Conservation (phyloP, 306 rosid species). For the Vigna angularis region DNA sequence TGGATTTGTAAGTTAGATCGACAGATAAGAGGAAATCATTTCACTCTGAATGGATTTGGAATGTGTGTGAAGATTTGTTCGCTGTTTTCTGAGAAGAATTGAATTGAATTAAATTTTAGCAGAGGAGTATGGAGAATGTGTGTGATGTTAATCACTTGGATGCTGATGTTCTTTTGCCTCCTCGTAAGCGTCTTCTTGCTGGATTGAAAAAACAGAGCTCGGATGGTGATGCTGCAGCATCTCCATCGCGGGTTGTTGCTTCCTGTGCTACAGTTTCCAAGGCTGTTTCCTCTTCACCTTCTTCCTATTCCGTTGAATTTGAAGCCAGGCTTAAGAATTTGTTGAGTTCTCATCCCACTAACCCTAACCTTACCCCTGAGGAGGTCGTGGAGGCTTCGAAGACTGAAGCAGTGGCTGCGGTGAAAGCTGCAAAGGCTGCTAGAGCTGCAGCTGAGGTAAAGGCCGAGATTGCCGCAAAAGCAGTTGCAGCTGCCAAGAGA, state of each 20-base stretch:
- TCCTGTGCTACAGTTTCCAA: constrained; percentile 50
- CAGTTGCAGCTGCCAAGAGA: constrained; percentile 83
- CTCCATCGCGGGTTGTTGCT: constrained; percentile 57
- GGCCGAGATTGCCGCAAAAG: constrained; percentile 79
- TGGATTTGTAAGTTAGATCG: constrained; percentile 37
- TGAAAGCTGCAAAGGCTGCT: constrained; percentile 70
- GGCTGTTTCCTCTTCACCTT: constrained; percentile 56
- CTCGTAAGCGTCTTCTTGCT: constrained; percentile 90
- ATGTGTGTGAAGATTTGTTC: constrained; percentile 46
- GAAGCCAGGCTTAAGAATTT: constrained; percentile 65
- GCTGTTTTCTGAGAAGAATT: constrained; percentile 40
- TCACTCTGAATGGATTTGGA: constrained; percentile 46
- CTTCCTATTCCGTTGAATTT: constrained; percentile 57
- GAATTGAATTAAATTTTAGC: constrained; percentile 40
- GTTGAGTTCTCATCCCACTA: constrained; percentile 61
- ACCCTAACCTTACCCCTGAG: constrained; percentile 69
- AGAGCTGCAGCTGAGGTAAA: constrained; percentile 82
- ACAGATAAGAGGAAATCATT: not conserved
- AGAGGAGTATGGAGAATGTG: constrained; percentile 73
- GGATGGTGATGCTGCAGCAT: constrained; percentile 57
- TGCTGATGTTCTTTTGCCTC: constrained; percentile 87
- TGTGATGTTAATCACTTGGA: constrained; percentile 81
- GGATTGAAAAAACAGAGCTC: constrained; percentile 81
- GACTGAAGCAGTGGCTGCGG: constrained; percentile 67
- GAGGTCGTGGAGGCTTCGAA: constrained; percentile 76